Conservation (phyloP, 192 early-diverging fungal species). For the Coemansia sp. region DNA sequence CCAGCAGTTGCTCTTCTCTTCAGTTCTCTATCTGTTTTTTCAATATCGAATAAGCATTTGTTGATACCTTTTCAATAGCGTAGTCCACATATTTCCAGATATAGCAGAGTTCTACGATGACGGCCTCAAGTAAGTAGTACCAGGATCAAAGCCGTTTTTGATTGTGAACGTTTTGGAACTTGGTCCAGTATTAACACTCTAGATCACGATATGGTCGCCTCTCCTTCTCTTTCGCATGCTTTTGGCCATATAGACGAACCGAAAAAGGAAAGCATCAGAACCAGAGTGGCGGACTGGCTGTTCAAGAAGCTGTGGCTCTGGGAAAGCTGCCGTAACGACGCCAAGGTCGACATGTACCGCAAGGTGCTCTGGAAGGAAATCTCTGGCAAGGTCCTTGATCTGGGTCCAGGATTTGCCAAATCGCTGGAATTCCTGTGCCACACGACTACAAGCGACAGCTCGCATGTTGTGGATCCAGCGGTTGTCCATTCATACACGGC, state of each 20-base stretch:
- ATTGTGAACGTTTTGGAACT: too few relatives aligned
- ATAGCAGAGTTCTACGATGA: neutral
- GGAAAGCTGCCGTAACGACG: constrained; percentile 37
- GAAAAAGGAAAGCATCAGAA: neutral
- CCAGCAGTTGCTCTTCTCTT: too few relatives aligned
- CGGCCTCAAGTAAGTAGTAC: neutral
- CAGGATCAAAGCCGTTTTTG: neutral
- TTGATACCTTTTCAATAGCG: too few relatives aligned
- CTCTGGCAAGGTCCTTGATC: constrained; percentile 47
- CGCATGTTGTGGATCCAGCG: constrained; percentile 21
- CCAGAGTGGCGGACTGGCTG: constrained; percentile 19
- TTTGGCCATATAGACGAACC: neutral
- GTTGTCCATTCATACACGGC: constrained; percentile 37
- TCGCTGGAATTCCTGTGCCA: constrained; percentile 39
- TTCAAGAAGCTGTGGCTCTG: constrained; percentile 36
- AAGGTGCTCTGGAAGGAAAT: constrained; percentile 40
- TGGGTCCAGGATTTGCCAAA: constrained; percentile 39
- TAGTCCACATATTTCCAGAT: neutral
- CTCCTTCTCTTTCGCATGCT: too few relatives aligned
- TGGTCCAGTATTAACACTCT: too few relatives aligned
- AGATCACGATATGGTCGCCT: too few relatives aligned
- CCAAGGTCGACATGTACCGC: constrained; percentile 39
- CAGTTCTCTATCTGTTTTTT: too few relatives aligned
- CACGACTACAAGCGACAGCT: constrained; percentile 26
- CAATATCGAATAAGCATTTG: too few relatives aligned